Evolutionary conservation across 2,329 filamentous ascomycete genomes (phyloP).

Genomic region (Penicillium paneum): DNA sequence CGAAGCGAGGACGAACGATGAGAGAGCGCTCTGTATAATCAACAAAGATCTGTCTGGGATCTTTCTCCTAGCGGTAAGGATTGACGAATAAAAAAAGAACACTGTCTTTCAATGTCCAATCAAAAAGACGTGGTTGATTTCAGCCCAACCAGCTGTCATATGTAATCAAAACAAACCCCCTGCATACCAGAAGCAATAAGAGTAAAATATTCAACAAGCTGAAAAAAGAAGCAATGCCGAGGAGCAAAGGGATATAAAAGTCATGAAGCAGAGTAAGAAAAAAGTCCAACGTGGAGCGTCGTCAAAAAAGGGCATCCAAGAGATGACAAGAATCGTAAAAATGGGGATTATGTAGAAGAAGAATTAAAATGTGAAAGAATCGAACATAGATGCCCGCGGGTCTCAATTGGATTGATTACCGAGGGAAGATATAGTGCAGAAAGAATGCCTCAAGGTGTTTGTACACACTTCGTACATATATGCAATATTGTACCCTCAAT

Average conservation of each 20-base stretch:
- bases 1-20: not conserved
- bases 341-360: constrained; percentile 21
- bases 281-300: constrained; percentile 24
- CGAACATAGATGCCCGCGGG: constrained; percentile 11
- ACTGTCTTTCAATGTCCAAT: constrained; percentile 16
- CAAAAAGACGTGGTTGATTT: constrained; percentile 12
- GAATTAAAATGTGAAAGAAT: constrained; percentile 13
- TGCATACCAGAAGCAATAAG: constrained; percentile 17
- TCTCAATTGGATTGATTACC: constrained; percentile 1
- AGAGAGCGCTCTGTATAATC: not conserved
- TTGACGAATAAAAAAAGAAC: not conserved
- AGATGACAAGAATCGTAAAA: constrained; percentile 15
- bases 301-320: constrained; percentile 18
- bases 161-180: constrained; percentile 15
- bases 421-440: not conserved
- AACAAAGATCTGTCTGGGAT: not conserved
- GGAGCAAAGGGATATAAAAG: constrained; percentile 22
- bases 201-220: constrained; percentile 16
- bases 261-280: constrained; percentile 17
- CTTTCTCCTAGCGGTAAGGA: constrained; percentile 1
- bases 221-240: constrained; percentile 16
- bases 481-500: constrained; percentile 2
- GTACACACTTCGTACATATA: constrained; percentile 7
- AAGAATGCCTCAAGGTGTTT: constrained; percentile 4
- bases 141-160: constrained; percentile 15